Base-by-base conservation (phyloP, 768 basidiomycete genomes). In the Amanita pallidorosea region DNA sequence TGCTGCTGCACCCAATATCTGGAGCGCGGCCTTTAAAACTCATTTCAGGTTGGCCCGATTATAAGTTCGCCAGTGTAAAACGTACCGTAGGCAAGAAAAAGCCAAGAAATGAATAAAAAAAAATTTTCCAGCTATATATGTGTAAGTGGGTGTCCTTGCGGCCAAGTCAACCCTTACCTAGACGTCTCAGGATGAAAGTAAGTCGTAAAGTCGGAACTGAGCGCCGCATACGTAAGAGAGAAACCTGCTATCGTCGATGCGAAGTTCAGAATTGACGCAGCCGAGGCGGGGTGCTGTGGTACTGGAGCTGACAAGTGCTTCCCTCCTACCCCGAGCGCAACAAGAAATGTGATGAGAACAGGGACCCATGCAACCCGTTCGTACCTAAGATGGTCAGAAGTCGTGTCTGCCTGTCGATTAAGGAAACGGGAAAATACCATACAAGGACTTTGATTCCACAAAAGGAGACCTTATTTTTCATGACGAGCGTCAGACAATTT, bases 361-460 rank as follows among this genome's bases (percentile, higher is more conserved):
- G 90, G 89, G 15, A 90, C 71, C 88, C 88, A 90, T 1, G 83
- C 70, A 2, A 85, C 53, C 8, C 80, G 74, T 57, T 89, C 88
- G 57, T 87, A 91, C 71, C 72, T 74, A 38, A n/a, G 2, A 12
- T n/a, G 33, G 23, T 45, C 34, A 41, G 36, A 29, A 45, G 37
- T 51, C 45, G 29, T 11, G 4, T 4, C 25, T 22, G 38, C 9
- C 33, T 13, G 25, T n/a, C 7, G 25, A 7, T 11, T 25, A 15
- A 15, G 2, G 27, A 37, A 11, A 1, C 31, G 33, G 35, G 33
- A 33, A 41, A 2, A 12, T 47, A 74, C 76, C 75, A 75, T 49
- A 70, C 68, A 11, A 77, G 64, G 13, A 74, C 65, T 45, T 62
- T 70, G 57, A 71, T 70, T 3, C 83, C 85, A 70, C 68, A 74